A percentile compares a stretch with the other conserved stretches of the same genome.
Evolutionary conservation across 1,139 yeast species (phyloP).

Genomic region (Suzukiozyma palmioleophila): DNA sequence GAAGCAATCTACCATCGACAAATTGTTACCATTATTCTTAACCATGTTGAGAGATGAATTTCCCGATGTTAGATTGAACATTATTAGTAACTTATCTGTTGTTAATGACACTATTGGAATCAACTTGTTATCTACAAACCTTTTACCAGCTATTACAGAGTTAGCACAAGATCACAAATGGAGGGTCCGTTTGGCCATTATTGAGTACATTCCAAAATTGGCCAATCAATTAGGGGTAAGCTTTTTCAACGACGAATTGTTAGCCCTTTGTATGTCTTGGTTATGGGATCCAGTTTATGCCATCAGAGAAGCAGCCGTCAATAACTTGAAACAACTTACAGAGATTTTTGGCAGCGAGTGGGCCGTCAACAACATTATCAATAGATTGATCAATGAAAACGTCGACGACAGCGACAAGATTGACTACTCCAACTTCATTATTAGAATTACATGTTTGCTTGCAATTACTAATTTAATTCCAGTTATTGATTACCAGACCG

Average conservation of each 20-base stretch:
- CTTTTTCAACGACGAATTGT: slow-evolving; percentile 87
- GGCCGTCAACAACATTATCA: slow-evolving; percentile 83
- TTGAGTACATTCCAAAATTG: slow-evolving; percentile 90
- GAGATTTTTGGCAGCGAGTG: slow-evolving; percentile 88
- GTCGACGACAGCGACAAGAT: slow-evolving; percentile 34
- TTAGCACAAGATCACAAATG: slow-evolving; percentile 95
- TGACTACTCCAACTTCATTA: slow-evolving; percentile 67
- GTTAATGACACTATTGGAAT: slow-evolving; percentile 95
- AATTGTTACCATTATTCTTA: slow-evolving; percentile 81
- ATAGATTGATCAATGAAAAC: slow-evolving; percentile 51
- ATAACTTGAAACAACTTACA: slow-evolving; percentile 74
- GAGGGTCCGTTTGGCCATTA: slow-evolving; percentile 96
- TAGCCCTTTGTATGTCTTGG: slow-evolving; percentile 92
- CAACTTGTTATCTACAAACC: slow-evolving; percentile 75
- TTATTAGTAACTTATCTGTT: slow-evolving; percentile 84
- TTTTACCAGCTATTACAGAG: slow-evolving; percentile 94
- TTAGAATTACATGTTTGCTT: slow-evolving; percentile 85
- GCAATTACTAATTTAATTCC: slow-evolving; percentile 79
- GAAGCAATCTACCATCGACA: slow-evolving; percentile 77
- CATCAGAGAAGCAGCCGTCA: slow-evolving; percentile 93
- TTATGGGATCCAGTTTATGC: slow-evolving; percentile 97
- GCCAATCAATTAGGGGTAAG: slow-evolving; percentile 96
- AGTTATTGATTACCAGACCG: slow-evolving; percentile 55
- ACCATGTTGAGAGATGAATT: slow-evolving; percentile 95
- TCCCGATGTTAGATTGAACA: slow-evolving; percentile 93